These are phyloP conservation scores for Limonium bicolor DNA, from an alignment of 148 eudicot genomes.

Conservation along the genomic window DNA sequence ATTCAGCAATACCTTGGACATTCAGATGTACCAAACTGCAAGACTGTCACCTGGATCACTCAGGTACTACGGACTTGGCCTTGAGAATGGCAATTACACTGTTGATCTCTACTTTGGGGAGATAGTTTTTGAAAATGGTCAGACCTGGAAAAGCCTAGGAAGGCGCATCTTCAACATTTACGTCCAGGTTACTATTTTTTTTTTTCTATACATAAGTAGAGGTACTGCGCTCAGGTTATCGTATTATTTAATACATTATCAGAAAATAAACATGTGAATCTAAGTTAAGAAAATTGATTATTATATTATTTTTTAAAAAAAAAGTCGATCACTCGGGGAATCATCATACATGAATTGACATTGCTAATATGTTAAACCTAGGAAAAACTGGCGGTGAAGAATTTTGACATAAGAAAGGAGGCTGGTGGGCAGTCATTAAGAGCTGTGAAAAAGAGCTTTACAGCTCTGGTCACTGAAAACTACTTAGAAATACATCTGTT, in stretches of 20 bases:
- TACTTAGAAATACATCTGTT: conserved; percentile 78
- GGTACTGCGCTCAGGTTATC: too few relatives aligned
- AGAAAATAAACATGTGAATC: too few relatives aligned
- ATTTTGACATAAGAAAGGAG: conserved; percentile 60
- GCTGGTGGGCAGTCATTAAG: conserved; percentile 37
- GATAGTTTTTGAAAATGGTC: conserved; percentile 9
- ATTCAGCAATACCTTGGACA: conserved; percentile 1
- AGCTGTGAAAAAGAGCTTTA: conserved; percentile 32
- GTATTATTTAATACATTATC: too few relatives aligned
- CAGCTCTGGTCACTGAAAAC: conserved; percentile 39
- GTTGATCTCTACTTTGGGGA: neutral
- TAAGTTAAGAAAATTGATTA: too few relatives aligned
- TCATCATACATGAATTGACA: too few relatives aligned
- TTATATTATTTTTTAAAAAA: too few relatives aligned
- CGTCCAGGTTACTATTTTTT: too few relatives aligned
- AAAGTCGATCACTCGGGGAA: too few relatives aligned
- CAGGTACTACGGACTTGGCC: conserved; percentile 2
- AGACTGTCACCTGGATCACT: conserved; percentile 3
- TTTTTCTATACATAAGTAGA: too few relatives aligned
- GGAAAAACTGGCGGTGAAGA: conserved; percentile 38
- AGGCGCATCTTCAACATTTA: conserved; percentile 73
- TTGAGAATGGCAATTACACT: conserved; percentile 3
- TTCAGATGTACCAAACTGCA: neutral
- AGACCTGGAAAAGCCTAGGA: conserved; percentile 50
- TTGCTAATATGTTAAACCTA: conserved; percentile 18